phyloP scores from a whole-genome alignment of 805 yeast genomes.

The Spathaspora arborariae region DNA sequence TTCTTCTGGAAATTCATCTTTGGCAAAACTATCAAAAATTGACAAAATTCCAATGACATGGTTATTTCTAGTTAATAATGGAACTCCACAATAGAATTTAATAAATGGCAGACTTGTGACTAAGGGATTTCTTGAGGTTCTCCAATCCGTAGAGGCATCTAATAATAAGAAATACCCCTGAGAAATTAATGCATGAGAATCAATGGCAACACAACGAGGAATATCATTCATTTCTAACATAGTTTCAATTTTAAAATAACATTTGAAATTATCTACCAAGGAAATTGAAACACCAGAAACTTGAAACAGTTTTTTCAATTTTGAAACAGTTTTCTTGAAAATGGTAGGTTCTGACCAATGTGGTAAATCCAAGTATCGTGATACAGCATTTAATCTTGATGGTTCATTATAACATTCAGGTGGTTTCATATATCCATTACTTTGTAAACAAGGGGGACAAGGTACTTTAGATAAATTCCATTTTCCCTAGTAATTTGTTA shows the following conservation, averaged over 20 bases:
- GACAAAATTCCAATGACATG: conserved; percentile 55
- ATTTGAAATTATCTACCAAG: conserved; percentile 46
- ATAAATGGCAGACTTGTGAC: conserved; percentile 60
- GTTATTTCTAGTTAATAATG: conserved; percentile 39
- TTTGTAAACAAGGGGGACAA: conserved; percentile 51
- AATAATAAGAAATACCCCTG: conserved; percentile 48
- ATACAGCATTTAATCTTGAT: conserved; percentile 42
- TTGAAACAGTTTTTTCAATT: conserved; percentile 38
- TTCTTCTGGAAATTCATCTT: conserved; percentile 30
- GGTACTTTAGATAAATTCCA: conserved; percentile 53
- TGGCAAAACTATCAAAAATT: conserved; percentile 49
- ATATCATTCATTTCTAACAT: conserved; percentile 47
- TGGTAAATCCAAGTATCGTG: conserved; percentile 30
- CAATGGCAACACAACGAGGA: conserved; percentile 56
- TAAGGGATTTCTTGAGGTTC: conserved; percentile 58
- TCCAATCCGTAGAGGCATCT: conserved; percentile 70
- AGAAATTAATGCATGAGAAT: conserved; percentile 66
- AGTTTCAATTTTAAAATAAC: conserved; percentile 47
- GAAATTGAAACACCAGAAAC: conserved; percentile 58
- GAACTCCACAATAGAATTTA: conserved; percentile 64
- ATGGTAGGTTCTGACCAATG: conserved; percentile 46
- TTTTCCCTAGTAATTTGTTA: conserved; percentile 33
- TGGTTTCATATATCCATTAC: conserved; percentile 48
- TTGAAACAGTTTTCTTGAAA: conserved; percentile 36
- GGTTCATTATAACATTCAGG: conserved; percentile 56